Evolutionary conservation across 805 yeast species (phyloP).

Genomic region (Lachancea waltii): DNA sequence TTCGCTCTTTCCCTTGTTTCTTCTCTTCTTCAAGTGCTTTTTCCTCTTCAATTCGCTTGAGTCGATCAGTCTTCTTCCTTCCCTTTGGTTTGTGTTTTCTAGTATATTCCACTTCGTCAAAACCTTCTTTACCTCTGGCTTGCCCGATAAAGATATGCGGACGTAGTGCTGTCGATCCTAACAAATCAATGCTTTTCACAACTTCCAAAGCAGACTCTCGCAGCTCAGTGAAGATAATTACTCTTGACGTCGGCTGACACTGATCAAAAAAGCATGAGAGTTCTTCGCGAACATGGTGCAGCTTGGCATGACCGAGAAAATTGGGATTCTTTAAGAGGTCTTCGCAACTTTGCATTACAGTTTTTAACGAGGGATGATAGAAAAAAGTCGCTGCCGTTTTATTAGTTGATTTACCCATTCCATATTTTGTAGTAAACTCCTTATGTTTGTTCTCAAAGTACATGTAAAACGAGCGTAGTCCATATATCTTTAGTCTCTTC

Average conservation of each 20-base stretch:
- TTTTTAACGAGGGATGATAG: constrained; percentile 42
- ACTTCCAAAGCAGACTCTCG: constrained; percentile 89
- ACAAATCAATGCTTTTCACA: constrained; percentile 51
- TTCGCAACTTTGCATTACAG: constrained; percentile 42
- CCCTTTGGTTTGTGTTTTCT: constrained; percentile 41
- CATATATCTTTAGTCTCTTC: constrained; percentile 69
- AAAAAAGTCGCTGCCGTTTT: constrained; percentile 58
- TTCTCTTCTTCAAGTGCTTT: constrained; percentile 26
- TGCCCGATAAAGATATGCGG: constrained; percentile 95
- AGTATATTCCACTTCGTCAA: constrained; percentile 49
- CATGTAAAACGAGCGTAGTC: constrained; percentile 66
- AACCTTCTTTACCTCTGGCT: constrained; percentile 63
- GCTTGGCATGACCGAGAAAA: constrained; percentile 63
- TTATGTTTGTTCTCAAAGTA: constrained; percentile 55
- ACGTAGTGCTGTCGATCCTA: constrained; percentile 35
- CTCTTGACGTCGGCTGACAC: constrained; percentile 51
- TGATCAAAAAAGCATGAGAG: constrained; percentile 47
- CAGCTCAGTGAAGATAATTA: constrained; percentile 80
- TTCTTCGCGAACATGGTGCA: constrained; percentile 52
- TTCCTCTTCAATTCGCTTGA: constrained; percentile 31
- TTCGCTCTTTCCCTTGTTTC: constrained; percentile 29
- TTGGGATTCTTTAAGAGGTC: constrained; percentile 33
- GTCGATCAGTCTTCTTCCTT: constrained; percentile 34
- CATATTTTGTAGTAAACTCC: constrained; percentile 54
- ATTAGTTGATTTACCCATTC: constrained; percentile 55